Evolutionary conservation across 371 early-diverging fungal species (phyloP), one percentile per base, ranked within the genome.

Genomic region (Synchytrium microbalum): DNA sequence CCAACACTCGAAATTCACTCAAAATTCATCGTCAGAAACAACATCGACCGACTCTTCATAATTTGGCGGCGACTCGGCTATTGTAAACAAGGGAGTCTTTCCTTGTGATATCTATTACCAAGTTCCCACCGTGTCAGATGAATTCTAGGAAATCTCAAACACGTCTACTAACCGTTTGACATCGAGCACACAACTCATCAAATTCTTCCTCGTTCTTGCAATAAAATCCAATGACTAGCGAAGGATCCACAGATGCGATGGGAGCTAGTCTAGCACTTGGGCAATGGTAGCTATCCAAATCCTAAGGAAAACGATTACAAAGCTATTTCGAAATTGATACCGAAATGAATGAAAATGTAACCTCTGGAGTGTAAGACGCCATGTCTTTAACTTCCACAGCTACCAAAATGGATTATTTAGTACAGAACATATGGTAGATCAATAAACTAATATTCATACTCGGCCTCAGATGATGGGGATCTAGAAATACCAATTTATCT

Each of bases 221-320:
- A 71, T 87, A 93, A 72, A 93, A 97, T 0, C 95, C 95, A 62
- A 94, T 69, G 25, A 94, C 79, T 88, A 97, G 89, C 2, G 92
- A 93, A 0, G 97, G 97, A 71, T 97, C 97, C 38, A 97, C 65
- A 13, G 84, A 73, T 5, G 79, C 72, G 29, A 97, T 82, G 32
- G 85, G 75, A 24, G 92, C 79, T 64, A 85, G 85, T 16, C 89
- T 81, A 2, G 88, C 86, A 3, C 77, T 79, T 16, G 78, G 79
- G 72, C 94, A 94, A 67, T 92, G 92, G 71, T 91, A 97, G 1
- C 89, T 85, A 0, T 72, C 73, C 56, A 92, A 74, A 61, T 92
- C 91, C 80, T 85, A 68, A 29, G 52, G 31, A n/a, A 2, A 65
- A 14, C n/a, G 14, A 3, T 1, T 65, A 63, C 23, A 46, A 66